Conservation (phyloP, 31 red algal species). For the Odonthalia washingtoniensis region DNA sequence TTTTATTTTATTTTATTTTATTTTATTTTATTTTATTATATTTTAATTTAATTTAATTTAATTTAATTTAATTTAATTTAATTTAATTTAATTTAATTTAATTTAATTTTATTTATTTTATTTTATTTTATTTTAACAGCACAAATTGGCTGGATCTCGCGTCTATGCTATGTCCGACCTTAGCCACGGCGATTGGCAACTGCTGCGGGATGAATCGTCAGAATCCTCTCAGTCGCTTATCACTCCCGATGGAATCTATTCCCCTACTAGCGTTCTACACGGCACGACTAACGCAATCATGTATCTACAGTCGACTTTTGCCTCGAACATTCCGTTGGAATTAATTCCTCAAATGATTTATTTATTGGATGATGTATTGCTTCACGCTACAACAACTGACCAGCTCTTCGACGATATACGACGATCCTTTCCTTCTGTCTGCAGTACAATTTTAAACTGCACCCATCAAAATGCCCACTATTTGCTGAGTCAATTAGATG, state of each 20-base stretch:
- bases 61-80: too few relatives aligned
- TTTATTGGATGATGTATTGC: neutral
- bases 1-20: too few relatives aligned
- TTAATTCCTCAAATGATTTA: neutral
- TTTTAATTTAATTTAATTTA: too few relatives aligned
- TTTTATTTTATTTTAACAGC: too few relatives aligned
- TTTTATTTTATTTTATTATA: too few relatives aligned
- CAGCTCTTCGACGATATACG: neutral
- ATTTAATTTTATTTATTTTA: too few relatives aligned
- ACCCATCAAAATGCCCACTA: slow-evolving; percentile 3
- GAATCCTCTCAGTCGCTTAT: slow-evolving; percentile 1
- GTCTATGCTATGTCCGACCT: too few relatives aligned
- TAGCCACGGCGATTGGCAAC: slow-evolving; percentile 6
- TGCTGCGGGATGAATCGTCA: neutral
- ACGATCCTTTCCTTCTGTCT: neutral
- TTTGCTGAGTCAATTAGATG: neutral
- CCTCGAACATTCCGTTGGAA: neutral
- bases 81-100: too few relatives aligned
- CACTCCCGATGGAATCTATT: slow-evolving; percentile 4
- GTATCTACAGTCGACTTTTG: neutral
- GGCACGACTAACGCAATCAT: slow-evolving; percentile 1
- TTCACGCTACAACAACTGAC: neutral
- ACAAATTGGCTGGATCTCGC: too few relatives aligned
- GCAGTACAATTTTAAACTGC: neutral
- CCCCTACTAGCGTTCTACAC: neutral